Evolutionary conservation across 2,329 filamentous ascomycete species (phyloP).

Genomic region (Neospermospora avenae): DNA sequence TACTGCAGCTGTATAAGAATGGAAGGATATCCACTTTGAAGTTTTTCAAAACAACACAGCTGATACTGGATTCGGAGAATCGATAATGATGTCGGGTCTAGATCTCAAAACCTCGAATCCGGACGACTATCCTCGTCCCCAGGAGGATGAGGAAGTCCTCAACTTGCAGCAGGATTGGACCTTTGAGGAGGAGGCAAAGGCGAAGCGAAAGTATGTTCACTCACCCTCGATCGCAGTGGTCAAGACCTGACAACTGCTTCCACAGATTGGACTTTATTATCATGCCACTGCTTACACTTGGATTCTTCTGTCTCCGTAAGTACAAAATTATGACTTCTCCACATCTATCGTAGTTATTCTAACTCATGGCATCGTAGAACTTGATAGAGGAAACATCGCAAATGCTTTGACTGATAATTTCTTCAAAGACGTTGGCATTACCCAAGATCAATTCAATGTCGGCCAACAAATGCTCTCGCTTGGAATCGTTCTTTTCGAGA

Average conservation of each 20-base stretch:
- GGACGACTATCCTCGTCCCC: background rate
- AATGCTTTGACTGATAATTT: slow-evolving; percentile 36
- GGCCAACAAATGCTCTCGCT: slow-evolving; percentile 34
- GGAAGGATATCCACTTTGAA: background rate
- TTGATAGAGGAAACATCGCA: slow-evolving; percentile 36
- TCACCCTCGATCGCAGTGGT: background rate
- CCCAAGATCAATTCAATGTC: slow-evolving; percentile 32
- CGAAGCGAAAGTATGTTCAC: background rate
- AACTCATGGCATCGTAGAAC: background rate
- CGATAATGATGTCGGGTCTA: background rate
- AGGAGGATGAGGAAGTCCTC: background rate
- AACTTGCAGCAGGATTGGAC: slow-evolving; percentile 8
- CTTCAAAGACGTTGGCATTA: slow-evolving; percentile 31
- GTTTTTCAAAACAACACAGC: background rate
- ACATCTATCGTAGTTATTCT: background rate
- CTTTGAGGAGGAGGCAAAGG: slow-evolving; percentile 17
- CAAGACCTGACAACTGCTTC: no score
- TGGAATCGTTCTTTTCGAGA: slow-evolving; percentile 36
- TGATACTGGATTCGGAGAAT: background rate
- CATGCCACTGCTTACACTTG: slow-evolving; percentile 9
- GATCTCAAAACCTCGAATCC: background rate
- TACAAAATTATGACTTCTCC: background rate
- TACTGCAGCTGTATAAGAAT: background rate
- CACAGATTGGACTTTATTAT: slow-evolving; percentile 7
- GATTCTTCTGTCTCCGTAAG: slow-evolving; percentile 11